Evolutionary conservation across 164 flowering plant species (phyloP), one percentile per base, ranked within the genome.

Genomic region (Umbilicus rupestris): DNA sequence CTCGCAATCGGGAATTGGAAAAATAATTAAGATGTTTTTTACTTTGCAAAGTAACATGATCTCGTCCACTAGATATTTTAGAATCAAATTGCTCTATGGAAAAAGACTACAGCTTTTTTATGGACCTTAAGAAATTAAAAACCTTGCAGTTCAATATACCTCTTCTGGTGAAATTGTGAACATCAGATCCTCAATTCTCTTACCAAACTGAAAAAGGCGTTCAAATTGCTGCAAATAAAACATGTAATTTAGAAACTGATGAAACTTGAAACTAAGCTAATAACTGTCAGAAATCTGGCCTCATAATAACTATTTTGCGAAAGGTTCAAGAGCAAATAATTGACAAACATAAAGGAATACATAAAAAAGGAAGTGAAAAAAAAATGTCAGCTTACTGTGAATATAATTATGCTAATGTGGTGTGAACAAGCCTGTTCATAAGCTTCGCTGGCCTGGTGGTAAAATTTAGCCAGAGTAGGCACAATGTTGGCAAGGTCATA

Each of bases 391-490:
- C 85, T 79, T 74, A 95, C 97, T 73, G 72, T 72, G 74, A 80
- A 89, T 72, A 95, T 95, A 64, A 95, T 92, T 84, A 81, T 79
- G 78, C 79, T 89, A 72, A 95, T 89, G 76, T 87, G 88, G 19
- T 93, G 94, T 41, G 92, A 84, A 76, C 99, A 95, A 71, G 99
- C 96, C 79, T 87, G 97, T 73, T 95, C 99, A 81, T 92, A 95
- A 55, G 88, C 72, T 82, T 95, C 97, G 78, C 97, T 95, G 50
- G 99, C 97, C 79, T 89, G 94, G 77, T 95, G 97, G 76, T 95
- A 95, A 69, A 90, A 95, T 72, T 95, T 95, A 42, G 99, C 99
- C 62, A 95, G 79, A 24, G 91, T 92, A 29, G 96, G 94, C 72
- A 95, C 97, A 69, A 87, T 87, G 82, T 92, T 95, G 55, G 99